Evolutionary conservation across 345 rosid species (phyloP).

Genomic region (Conringia planisiliqua): DNA sequence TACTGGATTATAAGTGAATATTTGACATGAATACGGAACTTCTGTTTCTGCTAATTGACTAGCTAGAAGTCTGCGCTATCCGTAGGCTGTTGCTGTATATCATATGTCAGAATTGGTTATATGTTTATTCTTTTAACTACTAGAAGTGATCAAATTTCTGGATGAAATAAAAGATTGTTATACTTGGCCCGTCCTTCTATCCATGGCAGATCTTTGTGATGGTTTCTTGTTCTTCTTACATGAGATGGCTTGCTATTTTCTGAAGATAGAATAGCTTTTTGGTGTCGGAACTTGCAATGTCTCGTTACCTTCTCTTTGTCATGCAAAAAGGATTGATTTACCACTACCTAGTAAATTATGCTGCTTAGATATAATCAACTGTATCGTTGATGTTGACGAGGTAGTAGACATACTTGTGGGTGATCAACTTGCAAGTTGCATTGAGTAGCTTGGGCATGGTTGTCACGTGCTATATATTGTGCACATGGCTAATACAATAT

Average conservation of each 20-base stretch:
- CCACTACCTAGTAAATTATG: slow-evolving; percentile 3
- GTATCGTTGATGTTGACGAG: background rate
- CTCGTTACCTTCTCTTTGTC: background rate
- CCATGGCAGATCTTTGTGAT: slow-evolving; percentile 6
- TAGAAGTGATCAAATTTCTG: background rate
- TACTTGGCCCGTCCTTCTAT: background rate
- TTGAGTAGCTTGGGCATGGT: slow-evolving; percentile 11
- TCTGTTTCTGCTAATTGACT: background rate
- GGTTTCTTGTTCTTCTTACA: slow-evolving; percentile 1
- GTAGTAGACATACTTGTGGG: slow-evolving; percentile 12
- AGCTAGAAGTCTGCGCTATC: slow-evolving; percentile 1
- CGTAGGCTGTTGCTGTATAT: slow-evolving; percentile 3
- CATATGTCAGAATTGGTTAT: background rate
- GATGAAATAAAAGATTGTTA: background rate
- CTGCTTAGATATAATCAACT: slow-evolving; percentile 10
- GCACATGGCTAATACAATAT: slow-evolving; percentile 3
- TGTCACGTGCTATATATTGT: slow-evolving; percentile 12
- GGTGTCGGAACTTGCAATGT: background rate
- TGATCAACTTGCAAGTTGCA: slow-evolving; percentile 21
- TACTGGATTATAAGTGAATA: background rate
- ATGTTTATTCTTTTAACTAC: background rate
- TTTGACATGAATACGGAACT: background rate
- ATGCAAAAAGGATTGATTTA: background rate
- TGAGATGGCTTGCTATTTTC: background rate
- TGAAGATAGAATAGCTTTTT: background rate